Base-by-base conservation (phyloP, 331 rosid species). In the Dryas integrifolia region DNA sequence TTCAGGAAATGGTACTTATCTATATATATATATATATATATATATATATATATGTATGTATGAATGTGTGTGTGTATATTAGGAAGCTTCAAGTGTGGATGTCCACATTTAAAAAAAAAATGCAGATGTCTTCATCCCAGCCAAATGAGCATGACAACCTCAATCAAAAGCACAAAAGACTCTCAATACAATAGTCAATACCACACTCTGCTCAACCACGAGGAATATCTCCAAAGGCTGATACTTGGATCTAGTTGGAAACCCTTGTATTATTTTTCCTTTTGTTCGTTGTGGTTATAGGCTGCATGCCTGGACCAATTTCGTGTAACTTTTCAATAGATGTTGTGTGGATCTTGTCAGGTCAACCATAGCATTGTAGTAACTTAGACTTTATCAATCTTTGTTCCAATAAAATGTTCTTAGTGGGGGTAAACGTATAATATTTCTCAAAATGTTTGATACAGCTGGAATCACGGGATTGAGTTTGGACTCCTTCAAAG, bases 401-500 rank as follows among this genome's bases (percentile, higher is more conserved):
- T 18, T 10, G 40, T 1, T 10, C 11, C 39, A 11, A 0, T 53
- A 21, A 53, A 53, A 57, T 30, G 38, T 38, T 58, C 26, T 24
- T 65, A 72, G 51, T 75, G 62, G 62, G 68, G 52, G 64, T 41
- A 47, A 66, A 58, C 65, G 53, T 21, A 60, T 70, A 35, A 50
- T 77, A 57, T 53, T 81, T 70, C 39, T 65, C 70, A 35, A 50
- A 60, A 72, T 70, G 56, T 75, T 75, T 75, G 77, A 58, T 81
- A 64, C 86, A 94, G 98, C 74, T 71, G 97, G 96, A 74, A 21
- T 91, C 71, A 89, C 97, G 43, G 98, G 98, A 52, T 84, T 94
- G 85, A 91, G 89, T 86, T 21, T 56, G 58, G 5, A 51, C 38
- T 84, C 96, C 41, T 73, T 91, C 57, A 85, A 76, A 77, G 90